A percentile compares a stretch with the other conserved stretches of the same genome.
These are phyloP conservation scores for Paracoccidioides brasiliensis DNA, from an alignment of 2,329 filamentous ascomycete species.

Conservation along the genomic window DNA sequence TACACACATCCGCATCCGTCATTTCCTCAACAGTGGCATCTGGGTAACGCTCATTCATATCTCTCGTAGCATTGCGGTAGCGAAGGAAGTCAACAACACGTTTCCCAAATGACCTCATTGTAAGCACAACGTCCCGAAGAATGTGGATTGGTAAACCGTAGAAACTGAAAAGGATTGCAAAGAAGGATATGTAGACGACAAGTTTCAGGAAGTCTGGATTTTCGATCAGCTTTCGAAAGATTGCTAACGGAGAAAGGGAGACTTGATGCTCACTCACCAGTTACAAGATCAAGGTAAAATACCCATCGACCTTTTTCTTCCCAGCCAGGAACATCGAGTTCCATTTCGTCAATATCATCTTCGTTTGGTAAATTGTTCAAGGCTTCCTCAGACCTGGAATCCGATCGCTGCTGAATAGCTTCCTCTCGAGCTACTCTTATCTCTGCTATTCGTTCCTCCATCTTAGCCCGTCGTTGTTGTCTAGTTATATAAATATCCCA, in stretches of 20 bases:
- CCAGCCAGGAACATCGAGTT: slow-evolving; percentile 92
- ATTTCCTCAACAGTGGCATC: slow-evolving; percentile 85
- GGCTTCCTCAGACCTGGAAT: slow-evolving; percentile 25
- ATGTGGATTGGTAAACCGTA: slow-evolving; percentile 96
- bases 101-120: slow-evolving; percentile 80
- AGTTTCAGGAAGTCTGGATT: slow-evolving; percentile 74
- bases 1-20: slow-evolving; percentile 78
- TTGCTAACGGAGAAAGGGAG: background rate
- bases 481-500: slow-evolving; percentile 63
- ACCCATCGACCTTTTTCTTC: slow-evolving; percentile 90
- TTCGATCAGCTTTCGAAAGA: slow-evolving; percentile 4
- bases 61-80: slow-evolving; percentile 79
- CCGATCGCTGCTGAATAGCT: slow-evolving; percentile 28
- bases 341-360: slow-evolving; percentile 78
- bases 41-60: slow-evolving; percentile 84
- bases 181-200: slow-evolving; percentile 79
- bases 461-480: slow-evolving; percentile 56
- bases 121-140: slow-evolving; percentile 88
- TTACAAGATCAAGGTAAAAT: slow-evolving; percentile 72
- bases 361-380: slow-evolving; percentile 44
- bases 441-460: slow-evolving; percentile 56
- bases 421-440: slow-evolving; percentile 43
- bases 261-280: slow-evolving; percentile 43
- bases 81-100: slow-evolving; percentile 76
- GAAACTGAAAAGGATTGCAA: slow-evolving; percentile 82